Evolutionary conservation across 2,329 filamentous ascomycete species (phyloP).

Genomic region (Leptodontidium sp.): DNA sequence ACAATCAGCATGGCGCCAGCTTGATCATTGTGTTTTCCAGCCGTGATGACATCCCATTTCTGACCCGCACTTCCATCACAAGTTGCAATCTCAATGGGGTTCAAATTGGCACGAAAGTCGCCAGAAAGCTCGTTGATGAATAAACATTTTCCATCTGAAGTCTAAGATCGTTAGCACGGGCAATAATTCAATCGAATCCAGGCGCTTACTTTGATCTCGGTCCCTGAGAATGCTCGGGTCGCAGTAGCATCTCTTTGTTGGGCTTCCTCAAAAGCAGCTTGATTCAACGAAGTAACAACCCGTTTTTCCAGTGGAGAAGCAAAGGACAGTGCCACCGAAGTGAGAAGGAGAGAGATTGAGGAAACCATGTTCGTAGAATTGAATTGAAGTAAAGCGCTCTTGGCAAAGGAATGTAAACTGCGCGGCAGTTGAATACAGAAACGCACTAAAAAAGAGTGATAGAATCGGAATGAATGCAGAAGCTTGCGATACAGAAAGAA

Average conservation of each 20-base stretch:
- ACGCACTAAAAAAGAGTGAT: slow-evolving; percentile 16
- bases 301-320: slow-evolving; percentile 42
- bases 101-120: slow-evolving; percentile 56
- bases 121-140: slow-evolving; percentile 54
- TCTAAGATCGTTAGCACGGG: slow-evolving; percentile 42
- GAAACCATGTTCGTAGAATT: slow-evolving; percentile 34
- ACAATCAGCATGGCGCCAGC: slow-evolving; percentile 59
- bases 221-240: slow-evolving; percentile 51
- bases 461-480: slow-evolving; percentile 22
- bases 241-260: slow-evolving; percentile 54
- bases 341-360: slow-evolving; percentile 37
- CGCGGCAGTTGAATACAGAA: slow-evolving; percentile 34
- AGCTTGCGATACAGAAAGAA: slow-evolving; percentile 15
- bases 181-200: slow-evolving; percentile 24
- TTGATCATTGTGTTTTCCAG: slow-evolving; percentile 60
- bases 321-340: slow-evolving; percentile 32
- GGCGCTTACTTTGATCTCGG: slow-evolving; percentile 50
- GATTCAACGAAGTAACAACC: slow-evolving; percentile 49
- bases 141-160: slow-evolving; percentile 52
- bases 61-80: slow-evolving; percentile 53
- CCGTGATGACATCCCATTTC: slow-evolving; percentile 55
- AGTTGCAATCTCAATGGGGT: slow-evolving; percentile 52
- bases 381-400: slow-evolving; percentile 26
- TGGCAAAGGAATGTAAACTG: slow-evolving; percentile 39
- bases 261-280: slow-evolving; percentile 52